phyloP scores from a whole-genome alignment of 179 eudicot species.

The Actinidia arguta region DNA sequence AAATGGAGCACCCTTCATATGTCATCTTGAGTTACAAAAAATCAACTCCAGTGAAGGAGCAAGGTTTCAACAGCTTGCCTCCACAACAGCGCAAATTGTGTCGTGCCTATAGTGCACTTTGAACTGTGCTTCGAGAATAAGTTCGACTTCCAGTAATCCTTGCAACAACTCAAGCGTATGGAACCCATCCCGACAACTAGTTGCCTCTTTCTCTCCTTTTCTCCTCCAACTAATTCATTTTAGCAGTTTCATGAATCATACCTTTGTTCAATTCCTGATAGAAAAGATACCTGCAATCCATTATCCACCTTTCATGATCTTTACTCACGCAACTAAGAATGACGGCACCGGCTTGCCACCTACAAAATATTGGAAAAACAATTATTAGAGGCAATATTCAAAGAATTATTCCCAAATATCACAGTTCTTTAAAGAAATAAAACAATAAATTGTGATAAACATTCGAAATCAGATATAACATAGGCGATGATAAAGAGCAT shows the following conservation, averaged over 20 bases:
- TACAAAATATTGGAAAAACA: conserved; percentile 6
- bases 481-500: neutral
- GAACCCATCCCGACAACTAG: neutral
- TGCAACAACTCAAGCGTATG: neutral
- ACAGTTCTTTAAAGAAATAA: neutral
- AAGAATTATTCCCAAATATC: neutral
- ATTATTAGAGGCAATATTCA: neutral
- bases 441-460: neutral
- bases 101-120: neutral
- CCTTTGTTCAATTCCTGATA: neutral
- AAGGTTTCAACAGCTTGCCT: conserved; percentile 14
- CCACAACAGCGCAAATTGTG: neutral
- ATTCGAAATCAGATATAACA: neutral
- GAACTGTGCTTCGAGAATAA: neutral
- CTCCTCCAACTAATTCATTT: neutral
- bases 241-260: conserved; percentile 9
- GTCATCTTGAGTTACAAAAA: neutral
- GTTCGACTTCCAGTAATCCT: neutral
- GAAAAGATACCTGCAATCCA: neutral
- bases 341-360: conserved; percentile 10
- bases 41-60: neutral
- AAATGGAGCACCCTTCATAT: neutral
- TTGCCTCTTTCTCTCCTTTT: neutral
- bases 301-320: neutral
- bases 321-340: neutral